Conservation (phyloP, 2,329 filamentous ascomycete genomes). For the Zasmidium angulare region DNA sequence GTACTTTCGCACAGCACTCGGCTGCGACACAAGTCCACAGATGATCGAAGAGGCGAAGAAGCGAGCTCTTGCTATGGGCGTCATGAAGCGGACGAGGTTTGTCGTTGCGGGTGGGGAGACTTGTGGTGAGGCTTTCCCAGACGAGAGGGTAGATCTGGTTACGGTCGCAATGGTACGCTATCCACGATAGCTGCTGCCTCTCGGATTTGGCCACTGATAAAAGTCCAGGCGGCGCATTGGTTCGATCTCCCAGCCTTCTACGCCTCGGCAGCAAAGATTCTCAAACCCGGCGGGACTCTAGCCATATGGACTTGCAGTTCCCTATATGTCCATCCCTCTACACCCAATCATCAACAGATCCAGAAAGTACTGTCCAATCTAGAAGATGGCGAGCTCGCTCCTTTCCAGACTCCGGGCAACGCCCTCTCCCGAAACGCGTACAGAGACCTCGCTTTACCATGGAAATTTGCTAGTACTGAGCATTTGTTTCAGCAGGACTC, state of each 20-base stretch:
- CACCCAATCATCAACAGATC: slow-evolving; percentile 44
- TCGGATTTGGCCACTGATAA: background rate
- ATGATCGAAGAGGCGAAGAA: slow-evolving; percentile 55
- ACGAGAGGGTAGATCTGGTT: slow-evolving; percentile 21
- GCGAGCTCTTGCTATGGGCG: slow-evolving; percentile 11
- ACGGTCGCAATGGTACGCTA: slow-evolving; percentile 21
- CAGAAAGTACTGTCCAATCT: slow-evolving; percentile 44
- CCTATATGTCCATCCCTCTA: slow-evolving; percentile 33
- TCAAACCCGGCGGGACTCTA: slow-evolving; percentile 56
- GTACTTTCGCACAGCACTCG: slow-evolving; percentile 49
- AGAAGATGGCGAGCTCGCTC: slow-evolving; percentile 38
- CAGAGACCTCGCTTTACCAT: slow-evolving; percentile 49
- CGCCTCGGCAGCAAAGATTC: slow-evolving; percentile 44
- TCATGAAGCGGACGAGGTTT: slow-evolving; percentile 16
- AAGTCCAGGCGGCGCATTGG: slow-evolving; percentile 48
- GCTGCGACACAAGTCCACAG: slow-evolving; percentile 52
- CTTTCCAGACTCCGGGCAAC: slow-evolving; percentile 48
- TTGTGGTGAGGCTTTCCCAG: slow-evolving; percentile 11
- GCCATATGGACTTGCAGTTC: slow-evolving; percentile 50
- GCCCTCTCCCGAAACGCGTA: slow-evolving; percentile 44
- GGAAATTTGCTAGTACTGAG: slow-evolving; percentile 38
- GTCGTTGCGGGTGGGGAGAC: slow-evolving; percentile 16
- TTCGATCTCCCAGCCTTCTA: slow-evolving; percentile 57
- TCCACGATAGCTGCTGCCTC: background rate
- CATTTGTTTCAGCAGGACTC: slow-evolving; percentile 40